Conservation (phyloP, 2,329 filamentous ascomycete species). For the Fusarium sacchari region DNA sequence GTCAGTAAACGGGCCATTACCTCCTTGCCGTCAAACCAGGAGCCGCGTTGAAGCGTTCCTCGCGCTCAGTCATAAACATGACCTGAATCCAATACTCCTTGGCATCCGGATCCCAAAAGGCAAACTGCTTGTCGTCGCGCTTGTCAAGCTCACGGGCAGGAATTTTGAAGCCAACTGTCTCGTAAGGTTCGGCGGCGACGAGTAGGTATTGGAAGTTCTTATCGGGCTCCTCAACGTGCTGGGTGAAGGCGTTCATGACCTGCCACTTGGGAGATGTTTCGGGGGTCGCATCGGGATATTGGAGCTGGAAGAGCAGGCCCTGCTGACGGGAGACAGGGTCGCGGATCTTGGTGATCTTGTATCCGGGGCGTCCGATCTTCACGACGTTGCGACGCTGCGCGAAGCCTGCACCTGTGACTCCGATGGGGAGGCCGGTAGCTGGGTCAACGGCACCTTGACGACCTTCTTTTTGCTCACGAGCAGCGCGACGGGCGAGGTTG, state of each 20-base stretch:
- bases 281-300: constrained; percentile 88
- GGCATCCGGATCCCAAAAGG: constrained; percentile 93
- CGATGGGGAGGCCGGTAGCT: constrained; percentile 75
- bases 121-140: constrained; percentile 87
- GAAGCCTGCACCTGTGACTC: constrained; percentile 75
- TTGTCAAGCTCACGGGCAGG: constrained; percentile 93
- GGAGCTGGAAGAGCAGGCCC: constrained; percentile 93
- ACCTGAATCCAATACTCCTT: constrained; percentile 99
- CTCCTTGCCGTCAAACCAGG: constrained; percentile 65
- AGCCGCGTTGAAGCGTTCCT: constrained; percentile 82
- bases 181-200: constrained; percentile 96
- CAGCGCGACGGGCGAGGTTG: constrained; percentile 93
- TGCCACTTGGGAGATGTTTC: constrained; percentile 84
- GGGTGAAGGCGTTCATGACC: constrained; percentile 98
- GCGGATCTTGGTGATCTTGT: constrained; percentile 96
- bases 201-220: constrained; percentile 94
- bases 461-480: constrained; percentile 93
- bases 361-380: constrained; percentile 95
- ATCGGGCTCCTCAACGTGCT: constrained; percentile 94
- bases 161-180: constrained; percentile 96
- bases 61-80: constrained; percentile 97
- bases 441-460: constrained; percentile 72
- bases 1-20: constrained; percentile 38
- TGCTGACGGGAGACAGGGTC: constrained; percentile 90
- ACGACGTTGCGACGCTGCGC: constrained; percentile 82